These are phyloP conservation scores for Casaregolazyma suthepensis DNA, from an alignment of 1,139 yeast species.

Conservation along the genomic window DNA sequence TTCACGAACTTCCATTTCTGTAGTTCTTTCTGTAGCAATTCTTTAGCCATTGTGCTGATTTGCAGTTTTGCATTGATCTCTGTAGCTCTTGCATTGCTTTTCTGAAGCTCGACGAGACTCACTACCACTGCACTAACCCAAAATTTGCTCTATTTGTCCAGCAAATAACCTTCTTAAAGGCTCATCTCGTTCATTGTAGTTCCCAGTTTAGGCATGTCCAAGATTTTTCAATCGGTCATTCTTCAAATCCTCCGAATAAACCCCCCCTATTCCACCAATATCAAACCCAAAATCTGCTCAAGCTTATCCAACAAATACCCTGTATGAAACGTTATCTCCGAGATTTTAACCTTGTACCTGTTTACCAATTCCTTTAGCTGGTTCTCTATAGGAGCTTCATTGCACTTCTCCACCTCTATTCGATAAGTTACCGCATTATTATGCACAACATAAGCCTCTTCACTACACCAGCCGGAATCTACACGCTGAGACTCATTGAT, in stretches of 20 bases:
- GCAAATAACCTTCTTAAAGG: too few species aligned
- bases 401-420: conserved; percentile 14
- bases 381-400: conserved; percentile 13
- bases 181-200: too few species aligned
- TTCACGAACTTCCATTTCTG: too few species aligned
- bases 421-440: conserved; percentile 18
- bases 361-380: conserved; percentile 16
- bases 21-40: too few species aligned
- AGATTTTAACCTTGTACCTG: conserved; percentile 16
- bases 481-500: conserved; percentile 17
- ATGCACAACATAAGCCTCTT: conserved; percentile 19
- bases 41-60: too few species aligned
- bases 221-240: not conserved
- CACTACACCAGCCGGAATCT: conserved; percentile 19
- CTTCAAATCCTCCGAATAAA: not conserved
- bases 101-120: too few species aligned
- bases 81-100: too few species aligned
- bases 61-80: too few species aligned
- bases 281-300: not conserved
- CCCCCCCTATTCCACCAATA: not conserved
- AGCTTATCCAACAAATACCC: conserved; percentile 15
- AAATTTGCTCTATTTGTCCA: too few species aligned
- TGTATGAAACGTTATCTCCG: conserved; percentile 20
- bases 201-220: too few species aligned
- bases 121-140: too few species aligned